These are phyloP conservation scores for Rhodotorula sp. DNA, from an alignment of 1,284 basidiomycete genomes.

Conservation along the genomic window DNA sequence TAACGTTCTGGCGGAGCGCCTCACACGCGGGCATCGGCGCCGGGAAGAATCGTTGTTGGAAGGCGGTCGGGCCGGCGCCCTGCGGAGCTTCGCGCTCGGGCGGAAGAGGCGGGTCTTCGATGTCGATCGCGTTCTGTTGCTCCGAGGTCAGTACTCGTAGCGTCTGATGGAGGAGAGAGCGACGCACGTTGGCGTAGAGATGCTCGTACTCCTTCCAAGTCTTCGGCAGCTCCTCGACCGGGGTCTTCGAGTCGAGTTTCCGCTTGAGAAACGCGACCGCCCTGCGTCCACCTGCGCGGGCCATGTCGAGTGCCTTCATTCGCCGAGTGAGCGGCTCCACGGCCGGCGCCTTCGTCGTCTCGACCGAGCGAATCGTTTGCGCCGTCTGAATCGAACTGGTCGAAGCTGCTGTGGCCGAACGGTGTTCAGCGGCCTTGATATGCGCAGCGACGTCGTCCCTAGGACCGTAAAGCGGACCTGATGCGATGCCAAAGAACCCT, in stretches of 20 bases:
- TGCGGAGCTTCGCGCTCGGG: constrained; percentile 11
- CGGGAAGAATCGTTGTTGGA: constrained; percentile 25
- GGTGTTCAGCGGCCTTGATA: too few relatives aligned
- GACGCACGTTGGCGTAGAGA: constrained; percentile 40
- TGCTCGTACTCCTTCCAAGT: constrained; percentile 42
- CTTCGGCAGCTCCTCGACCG: constrained; percentile 39
- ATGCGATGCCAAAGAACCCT: not conserved
- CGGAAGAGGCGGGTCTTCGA: constrained; percentile 40
- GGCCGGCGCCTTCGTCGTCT: not conserved
- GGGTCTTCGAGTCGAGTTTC: constrained; percentile 41
- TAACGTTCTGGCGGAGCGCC: constrained; percentile 37
- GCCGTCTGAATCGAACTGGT: not conserved
- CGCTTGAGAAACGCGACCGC: constrained; percentile 16
- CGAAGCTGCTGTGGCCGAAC: not conserved
- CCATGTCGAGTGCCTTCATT: constrained; percentile 6
- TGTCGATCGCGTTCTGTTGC: constrained; percentile 36
- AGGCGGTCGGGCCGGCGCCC: constrained; percentile 26
- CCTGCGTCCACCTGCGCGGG: constrained; percentile 3
- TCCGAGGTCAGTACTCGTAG: not conserved
- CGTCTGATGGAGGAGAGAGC: not conserved
- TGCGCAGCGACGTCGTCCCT: too few relatives aligned
- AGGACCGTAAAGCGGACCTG: not conserved
- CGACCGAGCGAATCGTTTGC: not conserved
- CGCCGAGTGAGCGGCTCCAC: not conserved
- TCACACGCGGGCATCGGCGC: constrained; percentile 40